Percentiles rank a stretch among this genome's conserved stretches.
phyloP scores from a whole-genome alignment of 1,284 basidiomycete species.

The Porogramme epimiltina region DNA sequence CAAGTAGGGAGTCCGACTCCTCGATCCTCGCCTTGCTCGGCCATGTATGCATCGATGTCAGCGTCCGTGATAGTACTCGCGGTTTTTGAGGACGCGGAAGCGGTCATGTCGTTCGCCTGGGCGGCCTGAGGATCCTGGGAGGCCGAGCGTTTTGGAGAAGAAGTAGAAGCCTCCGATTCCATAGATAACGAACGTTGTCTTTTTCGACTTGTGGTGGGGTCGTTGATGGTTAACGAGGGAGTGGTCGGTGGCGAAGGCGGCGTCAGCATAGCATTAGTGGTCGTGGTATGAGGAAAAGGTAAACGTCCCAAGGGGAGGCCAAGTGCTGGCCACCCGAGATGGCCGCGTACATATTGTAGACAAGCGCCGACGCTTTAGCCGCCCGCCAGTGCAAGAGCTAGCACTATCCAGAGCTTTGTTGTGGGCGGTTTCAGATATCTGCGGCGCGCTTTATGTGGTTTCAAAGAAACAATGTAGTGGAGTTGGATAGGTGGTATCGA shows the following conservation, averaged over 20 bases:
- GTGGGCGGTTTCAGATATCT: too few species aligned
- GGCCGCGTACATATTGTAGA: slow-evolving; percentile 12
- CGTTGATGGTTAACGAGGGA: slow-evolving; percentile 27
- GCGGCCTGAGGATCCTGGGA: slow-evolving; percentile 51
- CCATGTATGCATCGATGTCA: slow-evolving; percentile 72
- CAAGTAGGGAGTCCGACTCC: slow-evolving; percentile 21
- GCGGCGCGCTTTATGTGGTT: too few species aligned
- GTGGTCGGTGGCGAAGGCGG: slow-evolving; percentile 32
- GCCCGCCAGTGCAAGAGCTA: too few species aligned
- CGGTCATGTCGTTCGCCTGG: slow-evolving; percentile 44
- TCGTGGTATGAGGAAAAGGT: slow-evolving; percentile 10
- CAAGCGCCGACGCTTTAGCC: too few species aligned
- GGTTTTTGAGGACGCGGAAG: slow-evolving; percentile 41
- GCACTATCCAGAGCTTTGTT: too few species aligned
- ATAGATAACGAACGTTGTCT: slow-evolving; percentile 52
- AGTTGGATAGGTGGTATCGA: too few species aligned
- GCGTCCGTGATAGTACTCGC: slow-evolving; percentile 18
- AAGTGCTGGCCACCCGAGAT: neutral
- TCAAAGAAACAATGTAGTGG: too few species aligned
- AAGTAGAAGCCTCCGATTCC: slow-evolving; percentile 54
- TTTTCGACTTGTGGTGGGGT: slow-evolving; percentile 39
- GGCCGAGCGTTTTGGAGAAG: slow-evolving; percentile 71
- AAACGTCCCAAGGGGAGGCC: slow-evolving; percentile 8
- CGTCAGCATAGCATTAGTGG: slow-evolving; percentile 33
- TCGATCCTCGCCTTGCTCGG: slow-evolving; percentile 54